phyloP scores from a whole-genome alignment of 192 early-diverging fungal genomes.

The Pilaira anomala region DNA sequence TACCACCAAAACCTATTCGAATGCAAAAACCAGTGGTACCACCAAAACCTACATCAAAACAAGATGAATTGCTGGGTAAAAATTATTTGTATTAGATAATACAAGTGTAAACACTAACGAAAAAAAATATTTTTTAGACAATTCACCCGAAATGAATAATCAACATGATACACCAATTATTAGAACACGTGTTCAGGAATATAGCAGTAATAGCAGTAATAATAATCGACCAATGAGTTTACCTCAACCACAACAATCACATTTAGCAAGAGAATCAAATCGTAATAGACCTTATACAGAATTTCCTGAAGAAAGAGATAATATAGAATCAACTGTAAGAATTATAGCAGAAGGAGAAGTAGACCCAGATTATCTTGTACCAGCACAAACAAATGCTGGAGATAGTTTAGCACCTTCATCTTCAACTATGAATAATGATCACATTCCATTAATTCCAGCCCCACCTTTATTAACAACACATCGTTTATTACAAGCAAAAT shows the following conservation, averaged over 20 bases:
- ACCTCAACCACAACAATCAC: conserved; percentile 2
- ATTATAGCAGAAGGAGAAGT: conserved; percentile 52
- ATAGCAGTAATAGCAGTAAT: neutral
- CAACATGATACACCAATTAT: neutral
- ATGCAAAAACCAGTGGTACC: conserved; percentile 51
- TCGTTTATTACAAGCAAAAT: conserved; percentile 42
- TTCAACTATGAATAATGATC: conserved; percentile 39
- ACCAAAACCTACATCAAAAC: conserved; percentile 45
- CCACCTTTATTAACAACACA: conserved; percentile 53
- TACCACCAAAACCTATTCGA: conserved; percentile 55
- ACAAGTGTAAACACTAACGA: neutral
- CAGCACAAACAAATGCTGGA: conserved; percentile 50
- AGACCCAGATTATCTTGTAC: conserved; percentile 52
- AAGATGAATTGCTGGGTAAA: conserved; percentile 20
- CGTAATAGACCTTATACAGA: conserved; percentile 9
- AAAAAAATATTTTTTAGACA: conserved; percentile 7
- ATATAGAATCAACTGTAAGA: conserved; percentile 1
- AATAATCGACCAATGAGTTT: conserved; percentile 10
- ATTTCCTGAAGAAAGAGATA: neutral
- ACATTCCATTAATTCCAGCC: conserved; percentile 58
- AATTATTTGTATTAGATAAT: neutral
- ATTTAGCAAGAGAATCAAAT: neutral
- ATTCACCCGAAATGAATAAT: conserved; percentile 13
- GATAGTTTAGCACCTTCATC: conserved; percentile 38
- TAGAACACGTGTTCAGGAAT: neutral